Conservation (phyloP, 345 rosid genomes). For the Xanthoceras sorbifolium region DNA sequence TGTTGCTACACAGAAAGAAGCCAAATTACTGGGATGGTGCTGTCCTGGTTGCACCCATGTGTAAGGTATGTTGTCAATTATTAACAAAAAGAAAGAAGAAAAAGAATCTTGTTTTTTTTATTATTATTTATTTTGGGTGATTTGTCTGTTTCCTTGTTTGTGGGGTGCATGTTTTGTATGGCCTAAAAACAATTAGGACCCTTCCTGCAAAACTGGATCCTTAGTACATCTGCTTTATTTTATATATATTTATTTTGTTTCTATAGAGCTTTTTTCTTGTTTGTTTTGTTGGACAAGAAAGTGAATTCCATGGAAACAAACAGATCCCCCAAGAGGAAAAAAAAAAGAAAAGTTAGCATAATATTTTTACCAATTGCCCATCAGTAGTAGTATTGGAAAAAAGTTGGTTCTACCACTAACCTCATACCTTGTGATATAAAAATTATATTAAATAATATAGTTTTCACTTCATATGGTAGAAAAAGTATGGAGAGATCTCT, state of each 20-base stretch:
- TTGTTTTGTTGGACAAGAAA: neutral
- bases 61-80: slow-evolving; percentile 50
- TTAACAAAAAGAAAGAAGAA: too few relatives aligned
- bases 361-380: neutral
- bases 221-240: too few relatives aligned
- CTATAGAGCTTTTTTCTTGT: neutral
- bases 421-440: too few relatives aligned
- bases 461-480: too few relatives aligned
- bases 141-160: neutral
- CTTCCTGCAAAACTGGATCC: slow-evolving; percentile 10
- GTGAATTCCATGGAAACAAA: neutral
- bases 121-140: neutral
- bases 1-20: slow-evolving; percentile 44
- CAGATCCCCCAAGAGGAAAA: too few relatives aligned
- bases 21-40: slow-evolving; percentile 66
- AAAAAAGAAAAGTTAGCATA: neutral
- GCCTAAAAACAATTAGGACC: neutral
- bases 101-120: neutral
- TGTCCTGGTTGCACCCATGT: slow-evolving; percentile 66
- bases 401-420: too few relatives aligned
- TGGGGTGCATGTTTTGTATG: neutral
- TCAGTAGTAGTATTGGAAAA: neutral
- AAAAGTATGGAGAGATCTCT: too few relatives aligned
- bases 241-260: neutral
- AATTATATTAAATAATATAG: too few relatives aligned